phyloP scores from a whole-genome alignment of 768 basidiomycete species.

The Clitopilus passeckerianus region DNA sequence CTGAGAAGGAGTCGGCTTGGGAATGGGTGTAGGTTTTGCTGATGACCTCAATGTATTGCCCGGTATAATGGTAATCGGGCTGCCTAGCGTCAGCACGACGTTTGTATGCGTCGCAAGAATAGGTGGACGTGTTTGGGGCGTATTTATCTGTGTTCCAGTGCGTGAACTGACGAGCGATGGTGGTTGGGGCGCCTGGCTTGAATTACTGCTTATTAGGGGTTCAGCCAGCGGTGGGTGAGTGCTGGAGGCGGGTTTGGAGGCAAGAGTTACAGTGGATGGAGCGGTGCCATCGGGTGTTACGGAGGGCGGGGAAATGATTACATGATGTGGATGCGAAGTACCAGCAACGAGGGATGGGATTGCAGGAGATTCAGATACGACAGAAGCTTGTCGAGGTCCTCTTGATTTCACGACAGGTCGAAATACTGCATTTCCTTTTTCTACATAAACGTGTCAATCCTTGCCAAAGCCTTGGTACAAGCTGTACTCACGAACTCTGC shows the following conservation, averaged over 20 bases:
- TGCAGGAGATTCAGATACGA: slow-evolving; percentile 7
- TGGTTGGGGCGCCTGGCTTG: neutral
- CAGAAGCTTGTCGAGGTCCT: slow-evolving; percentile 23
- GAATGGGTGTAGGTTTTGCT: neutral
- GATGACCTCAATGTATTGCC: neutral
- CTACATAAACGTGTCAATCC: slow-evolving; percentile 28
- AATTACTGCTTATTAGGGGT: neutral
- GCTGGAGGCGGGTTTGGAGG: neutral
- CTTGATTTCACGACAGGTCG: slow-evolving; percentile 60
- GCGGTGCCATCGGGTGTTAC: neutral
- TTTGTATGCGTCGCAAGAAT: slow-evolving; percentile 4
- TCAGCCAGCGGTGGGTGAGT: neutral
- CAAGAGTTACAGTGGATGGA: neutral
- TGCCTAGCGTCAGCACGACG: slow-evolving; percentile 1
- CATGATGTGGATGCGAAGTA: neutral
- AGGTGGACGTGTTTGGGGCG: slow-evolving; percentile 10
- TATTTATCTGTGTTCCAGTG: neutral
- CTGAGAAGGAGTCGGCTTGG: neutral
- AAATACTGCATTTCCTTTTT: slow-evolving; percentile 70
- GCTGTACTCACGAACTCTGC: slow-evolving; percentile 58
- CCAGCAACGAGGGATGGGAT: neutral
- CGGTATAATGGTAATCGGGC: neutral
- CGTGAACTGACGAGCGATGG: neutral
- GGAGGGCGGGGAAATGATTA: neutral
- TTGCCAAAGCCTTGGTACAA: neutral